A percentile compares a stretch with the other conserved stretches of the same genome.
Evolutionary conservation across 129 eudicot genomes (phyloP).

Genomic region (Gnaphalium uliginosum): DNA sequence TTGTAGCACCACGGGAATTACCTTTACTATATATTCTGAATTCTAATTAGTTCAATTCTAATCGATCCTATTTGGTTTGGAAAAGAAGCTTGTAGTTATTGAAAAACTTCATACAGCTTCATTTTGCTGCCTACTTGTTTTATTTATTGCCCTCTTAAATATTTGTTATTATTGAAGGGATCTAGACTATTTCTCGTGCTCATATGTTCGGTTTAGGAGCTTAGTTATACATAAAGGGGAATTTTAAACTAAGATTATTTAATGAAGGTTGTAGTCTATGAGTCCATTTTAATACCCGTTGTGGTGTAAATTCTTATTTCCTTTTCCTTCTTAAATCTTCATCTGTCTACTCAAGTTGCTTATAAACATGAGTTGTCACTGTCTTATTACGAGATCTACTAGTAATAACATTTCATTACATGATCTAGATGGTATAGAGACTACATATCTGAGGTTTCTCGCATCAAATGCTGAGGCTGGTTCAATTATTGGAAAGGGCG

Average conservation of each 20-base stretch:
- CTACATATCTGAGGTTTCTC: slow-evolving; percentile 80
- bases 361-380: slow-evolving; percentile 2
- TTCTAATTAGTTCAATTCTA: not conserved
- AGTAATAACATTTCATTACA: slow-evolving; percentile 4
- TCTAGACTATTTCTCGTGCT: not conserved
- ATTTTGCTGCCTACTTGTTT: not conserved
- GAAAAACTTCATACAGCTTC: not conserved
- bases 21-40: not conserved
- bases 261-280: not conserved
- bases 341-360: slow-evolving; percentile 16
- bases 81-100: not conserved
- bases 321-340: not conserved
- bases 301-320: not conserved
- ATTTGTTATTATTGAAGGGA: not conserved
- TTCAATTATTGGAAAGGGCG: slow-evolving; percentile 93
- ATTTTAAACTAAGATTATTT: not conserved
- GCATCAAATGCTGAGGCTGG: slow-evolving; percentile 98
- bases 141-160: not conserved
- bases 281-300: not conserved
- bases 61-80: not conserved
- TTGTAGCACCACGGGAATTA: not conserved
- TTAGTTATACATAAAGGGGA: not conserved
- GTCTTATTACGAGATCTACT: not conserved
- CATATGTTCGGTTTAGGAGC: not conserved
- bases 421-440: slow-evolving; percentile 33